Percentiles rank a stretch among this genome's conserved stretches.
These are phyloP conservation scores for Didymella arachidicola DNA, from an alignment of 2,329 filamentous ascomycete genomes.

Conservation along the genomic window DNA sequence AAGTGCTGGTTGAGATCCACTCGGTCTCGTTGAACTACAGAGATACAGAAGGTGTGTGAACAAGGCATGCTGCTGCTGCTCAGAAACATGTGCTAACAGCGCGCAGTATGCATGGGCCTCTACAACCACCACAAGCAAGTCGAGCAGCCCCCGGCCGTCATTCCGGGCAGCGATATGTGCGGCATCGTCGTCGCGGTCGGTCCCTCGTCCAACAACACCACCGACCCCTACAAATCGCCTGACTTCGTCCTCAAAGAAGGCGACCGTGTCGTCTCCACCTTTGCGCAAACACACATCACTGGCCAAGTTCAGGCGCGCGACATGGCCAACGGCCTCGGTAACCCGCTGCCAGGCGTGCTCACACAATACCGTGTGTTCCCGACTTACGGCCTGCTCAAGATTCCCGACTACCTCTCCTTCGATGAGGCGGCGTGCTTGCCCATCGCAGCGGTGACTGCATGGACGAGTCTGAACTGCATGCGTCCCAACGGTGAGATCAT, in stretches of 20 bases:
- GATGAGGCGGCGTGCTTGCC: constrained; percentile 69
- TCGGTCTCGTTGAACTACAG: constrained; percentile 64
- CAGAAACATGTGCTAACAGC: not conserved
- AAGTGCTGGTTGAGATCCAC: constrained; percentile 61
- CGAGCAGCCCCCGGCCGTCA: constrained; percentile 54
- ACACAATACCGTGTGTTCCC: constrained; percentile 68
- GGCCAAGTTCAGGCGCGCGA: constrained; percentile 67
- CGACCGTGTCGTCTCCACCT: constrained; percentile 72
- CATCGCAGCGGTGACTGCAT: constrained; percentile 69
- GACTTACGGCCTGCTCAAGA: constrained; percentile 62
- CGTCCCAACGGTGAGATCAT: constrained; percentile 61
- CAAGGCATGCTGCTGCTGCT: too few species aligned
- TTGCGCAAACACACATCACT: constrained; percentile 63
- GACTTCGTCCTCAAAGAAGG: constrained; percentile 52
- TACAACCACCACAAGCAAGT: constrained; percentile 71
- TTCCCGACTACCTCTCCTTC: constrained; percentile 64
- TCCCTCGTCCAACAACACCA: constrained; percentile 47
- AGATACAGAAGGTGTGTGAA: constrained; percentile 55
- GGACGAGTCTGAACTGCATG: constrained; percentile 71
- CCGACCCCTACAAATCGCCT: constrained; percentile 56
- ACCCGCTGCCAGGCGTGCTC: constrained; percentile 66
- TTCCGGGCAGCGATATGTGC: constrained; percentile 76
- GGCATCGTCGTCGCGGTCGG: constrained; percentile 65
- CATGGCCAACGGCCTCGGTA: constrained; percentile 66
- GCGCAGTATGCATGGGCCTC: constrained; percentile 67